These are phyloP conservation scores for Gardenia jasminoides DNA, from an alignment of 257 asterid species.

Conservation along the genomic window DNA sequence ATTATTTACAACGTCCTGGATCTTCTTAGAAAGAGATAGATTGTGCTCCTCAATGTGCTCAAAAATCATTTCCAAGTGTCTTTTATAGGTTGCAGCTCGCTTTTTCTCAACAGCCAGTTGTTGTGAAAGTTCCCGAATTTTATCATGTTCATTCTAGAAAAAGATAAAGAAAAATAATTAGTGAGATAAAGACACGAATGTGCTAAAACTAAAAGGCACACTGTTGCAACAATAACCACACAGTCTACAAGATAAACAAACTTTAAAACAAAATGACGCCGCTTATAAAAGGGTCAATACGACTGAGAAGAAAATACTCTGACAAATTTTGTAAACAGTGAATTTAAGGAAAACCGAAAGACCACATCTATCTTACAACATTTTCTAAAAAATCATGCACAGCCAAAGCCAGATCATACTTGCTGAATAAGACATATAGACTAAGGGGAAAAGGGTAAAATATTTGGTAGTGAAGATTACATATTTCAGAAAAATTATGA, in stretches of 20 bases:
- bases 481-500: no score
- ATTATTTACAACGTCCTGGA: slow-evolving; percentile 63
- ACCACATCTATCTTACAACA: background rate
- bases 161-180: slow-evolving; percentile 1
- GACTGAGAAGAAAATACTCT: background rate
- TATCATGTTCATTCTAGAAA: slow-evolving; percentile 87
- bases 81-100: slow-evolving; percentile 79
- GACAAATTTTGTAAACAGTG: background rate
- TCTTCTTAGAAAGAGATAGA: slow-evolving; percentile 75
- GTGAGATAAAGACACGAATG: background rate
- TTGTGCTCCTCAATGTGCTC: slow-evolving; percentile 95
- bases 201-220: background rate
- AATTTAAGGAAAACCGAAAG: background rate
- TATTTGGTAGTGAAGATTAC: no score
- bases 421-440: background rate
- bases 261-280: background rate
- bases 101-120: slow-evolving; percentile 90
- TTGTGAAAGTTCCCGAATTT: slow-evolving; percentile 79
- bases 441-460: background rate
- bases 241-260: background rate
- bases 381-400: background rate
- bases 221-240: background rate
- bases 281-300: background rate
- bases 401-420: background rate
- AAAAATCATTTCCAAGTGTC: slow-evolving; percentile 86